phyloP scores from a whole-genome alignment of 805 yeast genomes.

The Tetrapisispora iriomotensis region DNA sequence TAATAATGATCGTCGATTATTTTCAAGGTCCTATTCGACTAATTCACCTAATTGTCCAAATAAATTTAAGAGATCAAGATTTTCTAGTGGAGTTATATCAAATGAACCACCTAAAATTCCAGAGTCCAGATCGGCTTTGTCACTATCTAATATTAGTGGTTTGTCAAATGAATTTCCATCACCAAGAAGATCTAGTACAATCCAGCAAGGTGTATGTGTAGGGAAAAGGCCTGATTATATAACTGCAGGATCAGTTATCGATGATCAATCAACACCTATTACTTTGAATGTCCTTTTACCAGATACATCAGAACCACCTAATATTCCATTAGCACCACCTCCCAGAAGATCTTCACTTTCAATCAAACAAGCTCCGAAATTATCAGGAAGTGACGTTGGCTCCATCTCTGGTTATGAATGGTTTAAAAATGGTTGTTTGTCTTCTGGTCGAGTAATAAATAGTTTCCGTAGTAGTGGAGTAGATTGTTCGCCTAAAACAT shows the following conservation, averaged over 20 bases:
- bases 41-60: background rate
- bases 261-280: too few species aligned
- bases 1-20: background rate
- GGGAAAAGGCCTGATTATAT: background rate
- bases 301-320: background rate
- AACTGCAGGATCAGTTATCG: too few species aligned
- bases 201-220: background rate
- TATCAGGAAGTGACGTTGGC: background rate
- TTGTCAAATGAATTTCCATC: background rate
- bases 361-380: background rate
- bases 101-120: background rate
- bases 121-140: background rate
- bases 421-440: background rate
- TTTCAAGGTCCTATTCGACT: background rate
- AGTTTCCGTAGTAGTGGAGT: background rate
- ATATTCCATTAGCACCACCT: background rate
- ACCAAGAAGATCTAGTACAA: background rate
- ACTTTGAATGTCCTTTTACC: background rate
- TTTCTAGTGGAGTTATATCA: background rate
- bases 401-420: background rate
- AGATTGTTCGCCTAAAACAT: background rate
- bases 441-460: background rate
- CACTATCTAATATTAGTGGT: background rate
- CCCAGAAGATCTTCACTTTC: background rate
- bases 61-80: background rate